Percentiles rank a stretch among this genome's conserved stretches.
phyloP scores from a whole-genome alignment of 345 rosid genomes.

The Combretum micranthum region DNA sequence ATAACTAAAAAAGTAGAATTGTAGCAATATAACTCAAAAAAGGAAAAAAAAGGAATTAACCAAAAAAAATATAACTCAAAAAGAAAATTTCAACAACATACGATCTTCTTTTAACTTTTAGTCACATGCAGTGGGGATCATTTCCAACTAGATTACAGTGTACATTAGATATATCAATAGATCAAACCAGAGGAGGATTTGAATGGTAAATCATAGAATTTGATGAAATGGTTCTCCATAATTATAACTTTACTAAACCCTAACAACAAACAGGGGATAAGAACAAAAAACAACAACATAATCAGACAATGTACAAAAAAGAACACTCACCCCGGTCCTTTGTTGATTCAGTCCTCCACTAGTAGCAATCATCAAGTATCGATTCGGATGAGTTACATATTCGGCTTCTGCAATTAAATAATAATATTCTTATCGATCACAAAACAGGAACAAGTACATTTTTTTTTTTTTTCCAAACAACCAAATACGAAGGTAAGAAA shows the following conservation, averaged over 20 bases:
- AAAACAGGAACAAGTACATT: not conserved
- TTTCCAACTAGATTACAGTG: no score
- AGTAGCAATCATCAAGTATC: slow-evolving; percentile 70
- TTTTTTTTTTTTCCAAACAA: not conserved
- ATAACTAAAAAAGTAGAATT: no score
- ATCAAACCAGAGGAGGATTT: no score
- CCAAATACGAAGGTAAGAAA: not conserved
- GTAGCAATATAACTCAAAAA: no score
- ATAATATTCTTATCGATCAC: slow-evolving; percentile 3
- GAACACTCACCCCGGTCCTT: slow-evolving; percentile 72
- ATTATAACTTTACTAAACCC: not conserved
- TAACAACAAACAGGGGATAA: not conserved
- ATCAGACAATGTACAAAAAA: not conserved
- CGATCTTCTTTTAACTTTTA: no score
- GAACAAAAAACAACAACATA: not conserved
- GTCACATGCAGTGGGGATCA: no score
- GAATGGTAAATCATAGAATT: no score
- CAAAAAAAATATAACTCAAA: no score
- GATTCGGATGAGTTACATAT: slow-evolving; percentile 38
- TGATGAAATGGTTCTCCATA: no score
- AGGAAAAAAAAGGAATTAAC: no score
- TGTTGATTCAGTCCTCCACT: slow-evolving; percentile 97
- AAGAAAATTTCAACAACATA: no score
- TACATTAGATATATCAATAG: no score
- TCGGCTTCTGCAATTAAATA: slow-evolving; percentile 42